Evolutionary conservation across 495 filamentous ascomycete species (phyloP).

Genomic region (Xylaria curta): DNA sequence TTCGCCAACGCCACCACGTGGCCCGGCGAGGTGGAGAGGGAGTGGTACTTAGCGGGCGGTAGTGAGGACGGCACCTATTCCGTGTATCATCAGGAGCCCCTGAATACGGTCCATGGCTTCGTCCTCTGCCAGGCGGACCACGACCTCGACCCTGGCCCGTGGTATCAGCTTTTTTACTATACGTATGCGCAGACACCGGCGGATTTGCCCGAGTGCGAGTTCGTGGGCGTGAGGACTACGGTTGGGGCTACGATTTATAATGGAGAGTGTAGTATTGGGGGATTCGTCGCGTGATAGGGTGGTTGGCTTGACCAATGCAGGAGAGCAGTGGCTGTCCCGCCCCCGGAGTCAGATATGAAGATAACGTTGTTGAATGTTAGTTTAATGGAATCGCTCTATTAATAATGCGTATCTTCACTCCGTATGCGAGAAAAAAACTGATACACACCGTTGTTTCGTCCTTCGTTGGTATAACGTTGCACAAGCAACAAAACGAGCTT

Average conservation of each 20-base stretch:
- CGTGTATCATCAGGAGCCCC: constrained; percentile 15
- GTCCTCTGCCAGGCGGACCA: constrained; percentile 24
- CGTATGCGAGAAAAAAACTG: background rate
- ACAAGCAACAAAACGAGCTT: background rate
- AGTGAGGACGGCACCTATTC: constrained; percentile 10
- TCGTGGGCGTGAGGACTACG: constrained; percentile 26
- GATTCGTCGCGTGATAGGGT: background rate
- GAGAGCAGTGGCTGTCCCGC: background rate
- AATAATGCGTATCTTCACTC: background rate
- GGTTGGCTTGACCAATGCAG: background rate
- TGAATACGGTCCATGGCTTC: constrained; percentile 22
- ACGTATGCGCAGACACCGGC: constrained; percentile 1
- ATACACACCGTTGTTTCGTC: background rate
- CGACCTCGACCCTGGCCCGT: constrained; percentile 19
- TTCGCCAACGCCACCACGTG: constrained; percentile 27
- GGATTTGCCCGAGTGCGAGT: constrained; percentile 24
- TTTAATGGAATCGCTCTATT: background rate
- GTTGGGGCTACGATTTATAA: constrained; percentile 27
- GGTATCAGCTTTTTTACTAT: constrained; percentile 29
- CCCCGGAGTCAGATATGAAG: background rate
- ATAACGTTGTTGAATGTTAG: background rate
- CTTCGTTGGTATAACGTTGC: background rate
- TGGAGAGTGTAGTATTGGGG: constrained; percentile 25
- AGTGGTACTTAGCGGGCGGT: constrained; percentile 5
- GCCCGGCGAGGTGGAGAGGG: constrained; percentile 21